Percentiles rank a stretch among this genome's conserved stretches.
These are phyloP conservation scores for Pyropia haitanensis DNA, from an alignment of 23 red algal species.

Conservation along the genomic window DNA sequence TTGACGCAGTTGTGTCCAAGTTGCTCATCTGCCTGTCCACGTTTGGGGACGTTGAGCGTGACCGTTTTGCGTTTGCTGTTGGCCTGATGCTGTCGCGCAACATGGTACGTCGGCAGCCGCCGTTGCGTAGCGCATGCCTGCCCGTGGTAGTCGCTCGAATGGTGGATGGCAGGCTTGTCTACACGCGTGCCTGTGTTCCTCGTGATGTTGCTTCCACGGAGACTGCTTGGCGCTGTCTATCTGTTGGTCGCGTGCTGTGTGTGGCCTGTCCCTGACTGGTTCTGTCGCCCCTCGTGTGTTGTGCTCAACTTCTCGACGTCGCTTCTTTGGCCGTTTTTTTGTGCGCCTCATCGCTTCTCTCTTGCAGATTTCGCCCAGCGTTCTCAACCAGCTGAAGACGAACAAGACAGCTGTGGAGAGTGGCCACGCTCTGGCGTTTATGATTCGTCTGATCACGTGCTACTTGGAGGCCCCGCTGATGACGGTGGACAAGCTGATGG, in stretches of 20 bases:
- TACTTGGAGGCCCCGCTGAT: conserved; percentile 35
- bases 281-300: too few species aligned
- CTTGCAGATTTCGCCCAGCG: neutral
- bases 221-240: too few species aligned
- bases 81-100: conserved; percentile 46
- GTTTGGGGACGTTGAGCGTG: conserved; percentile 22
- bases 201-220: too few species aligned
- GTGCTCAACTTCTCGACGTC: too few species aligned
- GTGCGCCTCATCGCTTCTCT: neutral
- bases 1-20: conserved; percentile 54
- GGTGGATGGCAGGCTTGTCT: too few species aligned
- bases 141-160: too few species aligned
- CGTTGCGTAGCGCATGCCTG: too few species aligned
- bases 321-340: neutral
- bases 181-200: too few species aligned
- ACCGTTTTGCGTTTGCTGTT: conserved; percentile 39
- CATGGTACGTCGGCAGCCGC: conserved; percentile 13
- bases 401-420: conserved; percentile 3
- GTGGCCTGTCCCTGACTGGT: too few species aligned
- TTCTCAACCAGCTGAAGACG: conserved; percentile 3
- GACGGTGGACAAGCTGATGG: conserved; percentile 68
- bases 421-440: conserved; percentile 50
- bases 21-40: conserved; percentile 42
- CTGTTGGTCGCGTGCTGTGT: too few species aligned
- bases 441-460: conserved; percentile 56